A percentile compares a stretch with the other conserved stretches of the same genome.
These are phyloP conservation scores for Hansenula anomala DNA, from an alignment of 1,139 yeast species.

Conservation along the genomic window DNA sequence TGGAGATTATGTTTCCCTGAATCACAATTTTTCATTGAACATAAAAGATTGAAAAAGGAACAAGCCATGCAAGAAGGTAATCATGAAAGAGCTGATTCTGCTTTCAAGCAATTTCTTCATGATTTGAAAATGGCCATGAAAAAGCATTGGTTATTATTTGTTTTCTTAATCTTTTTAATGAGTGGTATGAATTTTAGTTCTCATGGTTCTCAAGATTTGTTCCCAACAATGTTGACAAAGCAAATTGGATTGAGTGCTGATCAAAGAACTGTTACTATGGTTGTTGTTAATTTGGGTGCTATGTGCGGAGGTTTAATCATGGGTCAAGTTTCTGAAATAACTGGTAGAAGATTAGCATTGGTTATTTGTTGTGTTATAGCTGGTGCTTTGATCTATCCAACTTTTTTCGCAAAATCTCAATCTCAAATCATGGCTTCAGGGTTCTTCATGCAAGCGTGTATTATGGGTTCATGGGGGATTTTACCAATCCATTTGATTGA, in stretches of 20 bases:
- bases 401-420: slow-evolving; percentile 36
- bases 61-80: slow-evolving; percentile 21
- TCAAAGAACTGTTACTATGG: slow-evolving; percentile 39
- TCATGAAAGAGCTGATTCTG: slow-evolving; percentile 30
- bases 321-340: slow-evolving; percentile 40
- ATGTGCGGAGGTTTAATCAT: slow-evolving; percentile 43
- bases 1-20: slow-evolving; percentile 38
- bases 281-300: slow-evolving; percentile 46
- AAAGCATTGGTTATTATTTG: slow-evolving; percentile 41
- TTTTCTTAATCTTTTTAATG: slow-evolving; percentile 41
- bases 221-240: slow-evolving; percentile 41
- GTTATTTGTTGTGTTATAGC: slow-evolving; percentile 39
- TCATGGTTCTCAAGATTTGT: slow-evolving; percentile 52
- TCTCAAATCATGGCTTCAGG: slow-evolving; percentile 68
- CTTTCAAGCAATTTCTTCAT: slow-evolving; percentile 24
- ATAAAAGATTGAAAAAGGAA: slow-evolving; percentile 10
- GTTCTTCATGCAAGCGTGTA: slow-evolving; percentile 72
- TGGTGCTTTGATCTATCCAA: slow-evolving; percentile 50
- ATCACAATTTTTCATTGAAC: slow-evolving; percentile 24
- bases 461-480: slow-evolving; percentile 57
- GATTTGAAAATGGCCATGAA: slow-evolving; percentile 7
- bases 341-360: slow-evolving; percentile 45
- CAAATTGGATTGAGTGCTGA: slow-evolving; percentile 34
- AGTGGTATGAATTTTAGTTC: slow-evolving; percentile 48
- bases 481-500: slow-evolving; percentile 50